phyloP scores from a whole-genome alignment of 768 basidiomycete species.

The Lyophyllum decastes region DNA sequence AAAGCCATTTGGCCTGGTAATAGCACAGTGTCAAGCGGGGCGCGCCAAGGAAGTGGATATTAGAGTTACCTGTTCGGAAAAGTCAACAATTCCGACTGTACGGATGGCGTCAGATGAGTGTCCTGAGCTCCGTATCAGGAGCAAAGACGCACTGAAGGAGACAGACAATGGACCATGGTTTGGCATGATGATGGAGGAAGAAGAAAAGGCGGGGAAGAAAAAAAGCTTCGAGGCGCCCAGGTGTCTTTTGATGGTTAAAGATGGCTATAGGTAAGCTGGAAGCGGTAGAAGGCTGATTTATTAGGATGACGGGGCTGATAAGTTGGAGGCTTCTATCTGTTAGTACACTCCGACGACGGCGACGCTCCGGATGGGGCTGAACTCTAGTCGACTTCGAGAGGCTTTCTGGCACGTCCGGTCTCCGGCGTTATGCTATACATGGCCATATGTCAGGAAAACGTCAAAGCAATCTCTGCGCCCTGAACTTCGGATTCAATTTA shows the following conservation, averaged over 20 bases:
- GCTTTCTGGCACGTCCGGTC: too few species aligned
- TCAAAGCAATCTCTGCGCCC: not conserved
- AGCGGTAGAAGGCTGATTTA: conserved; percentile 20
- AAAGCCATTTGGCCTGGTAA: conserved; percentile 64
- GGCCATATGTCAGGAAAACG: conserved; percentile 5
- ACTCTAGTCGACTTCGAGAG: not conserved
- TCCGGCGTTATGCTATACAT: not conserved
- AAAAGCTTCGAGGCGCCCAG: conserved; percentile 14
- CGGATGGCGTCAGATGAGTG: conserved; percentile 2
- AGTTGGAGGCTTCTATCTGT: conserved; percentile 17
- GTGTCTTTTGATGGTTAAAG: conserved; percentile 13
- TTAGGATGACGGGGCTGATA: conserved; percentile 14
- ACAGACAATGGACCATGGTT: conserved; percentile 57
- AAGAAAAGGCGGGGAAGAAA: conserved; percentile 10
- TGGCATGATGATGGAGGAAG: conserved; percentile 30
- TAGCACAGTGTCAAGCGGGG: conserved; percentile 9
- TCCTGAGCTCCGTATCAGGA: conserved; percentile 7
- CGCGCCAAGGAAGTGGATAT: conserved; percentile 7
- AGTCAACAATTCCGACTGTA: conserved; percentile 79
- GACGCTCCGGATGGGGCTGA: conserved; percentile 12
- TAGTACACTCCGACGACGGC: conserved; percentile 5
- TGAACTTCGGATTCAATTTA: conserved; percentile 1
- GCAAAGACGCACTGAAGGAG: conserved; percentile 68
- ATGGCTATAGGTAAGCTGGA: conserved; percentile 13
- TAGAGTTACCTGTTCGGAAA: conserved; percentile 63